Evolutionary conservation across 352 stramenopile genomes (phyloP).

Genomic region (Phytophthora kernoviae): DNA sequence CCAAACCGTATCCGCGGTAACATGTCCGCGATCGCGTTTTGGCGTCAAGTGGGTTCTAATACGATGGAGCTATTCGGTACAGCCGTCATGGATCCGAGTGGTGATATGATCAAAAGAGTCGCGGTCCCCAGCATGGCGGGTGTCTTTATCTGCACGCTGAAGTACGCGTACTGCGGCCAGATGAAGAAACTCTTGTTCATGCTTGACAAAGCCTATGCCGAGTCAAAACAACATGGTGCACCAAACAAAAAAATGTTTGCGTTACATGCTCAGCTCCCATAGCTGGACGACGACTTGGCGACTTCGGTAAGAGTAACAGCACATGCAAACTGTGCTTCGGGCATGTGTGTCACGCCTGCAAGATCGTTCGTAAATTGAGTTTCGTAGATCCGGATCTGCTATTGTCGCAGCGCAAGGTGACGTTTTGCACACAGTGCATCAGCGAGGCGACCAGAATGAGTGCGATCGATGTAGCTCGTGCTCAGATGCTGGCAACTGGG

Average conservation of each 20-base stretch:
- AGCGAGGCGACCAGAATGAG: conserved; percentile 37
- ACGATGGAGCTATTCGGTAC: conserved; percentile 51
- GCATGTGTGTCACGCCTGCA: conserved; percentile 41
- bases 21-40: conserved; percentile 50
- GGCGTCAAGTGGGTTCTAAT: conserved; percentile 44
- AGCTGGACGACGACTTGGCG: conserved; percentile 13
- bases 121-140: conserved; percentile 30
- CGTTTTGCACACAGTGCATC: conserved; percentile 44
- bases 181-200: conserved; percentile 49
- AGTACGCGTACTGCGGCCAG: conserved; percentile 38
- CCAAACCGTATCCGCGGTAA: conserved; percentile 54
- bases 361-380: conserved; percentile 35
- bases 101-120: conserved; percentile 37
- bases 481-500: conserved; percentile 36
- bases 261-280: conserved; percentile 34
- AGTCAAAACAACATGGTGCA: conserved; percentile 27
- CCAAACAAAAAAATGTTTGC: conserved; percentile 26
- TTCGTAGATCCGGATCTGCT: conserved; percentile 44
- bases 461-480: conserved; percentile 28
- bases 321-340: conserved; percentile 46
- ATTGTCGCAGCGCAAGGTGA: conserved; percentile 41
- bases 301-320: conserved; percentile 28
- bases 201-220: conserved; percentile 36
- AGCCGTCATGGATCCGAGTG: conserved; percentile 34
- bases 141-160: conserved; percentile 29